Evolutionary conservation across 139 green algal species (phyloP), one percentile per base, ranked within the genome.

Genomic region (Astrephomene gubernaculifera): DNA sequence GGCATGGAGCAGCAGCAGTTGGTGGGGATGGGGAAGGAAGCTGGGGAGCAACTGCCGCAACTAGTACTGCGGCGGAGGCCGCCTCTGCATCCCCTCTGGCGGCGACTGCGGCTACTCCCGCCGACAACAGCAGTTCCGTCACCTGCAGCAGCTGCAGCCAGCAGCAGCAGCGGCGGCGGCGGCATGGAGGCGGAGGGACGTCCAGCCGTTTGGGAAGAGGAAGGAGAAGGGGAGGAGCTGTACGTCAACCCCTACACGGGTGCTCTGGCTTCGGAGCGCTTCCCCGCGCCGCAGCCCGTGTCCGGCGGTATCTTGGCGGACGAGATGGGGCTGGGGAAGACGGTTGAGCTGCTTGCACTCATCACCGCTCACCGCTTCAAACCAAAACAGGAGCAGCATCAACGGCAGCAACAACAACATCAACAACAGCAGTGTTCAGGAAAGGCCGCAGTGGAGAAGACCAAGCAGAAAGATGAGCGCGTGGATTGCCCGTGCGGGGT

Each of bases 281-380:
- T 91, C 60, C 12, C 70, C 0, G 65, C 80, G 14, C 79, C 86
- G 33, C 41, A 69, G 4, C 68, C 71, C 1, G 84, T 91, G 35
- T n/a, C 19, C 0, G 89, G 92, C 36, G 92, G 92, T 70, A 93
- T 96, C 35, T 81, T 95, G 43, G 87, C 88, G 31, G 78, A 84
- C 31, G 78, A 96, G 88, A 97, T 97, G 94, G 95, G 94, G 0
- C 81, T 98, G 35, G 96, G 97, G 29, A 99, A 99, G 88, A 99
- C 96, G 0, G 95, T 99, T 8, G 97, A 99, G 92, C 82, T 99
- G 41, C 89, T 99, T 22, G 95, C 97, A 4, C 93, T 91, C 69
- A 93, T 99, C 61, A 79, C 95, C 4, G 87, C 90, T 0, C 76
- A 98, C 87, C 88, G 83, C 9, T 95, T 84, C 68, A n/a, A 21